These are phyloP conservation scores for Zymoseptoria tritici DNA, from an alignment of 2,329 filamentous ascomycete genomes.

Conservation along the genomic window DNA sequence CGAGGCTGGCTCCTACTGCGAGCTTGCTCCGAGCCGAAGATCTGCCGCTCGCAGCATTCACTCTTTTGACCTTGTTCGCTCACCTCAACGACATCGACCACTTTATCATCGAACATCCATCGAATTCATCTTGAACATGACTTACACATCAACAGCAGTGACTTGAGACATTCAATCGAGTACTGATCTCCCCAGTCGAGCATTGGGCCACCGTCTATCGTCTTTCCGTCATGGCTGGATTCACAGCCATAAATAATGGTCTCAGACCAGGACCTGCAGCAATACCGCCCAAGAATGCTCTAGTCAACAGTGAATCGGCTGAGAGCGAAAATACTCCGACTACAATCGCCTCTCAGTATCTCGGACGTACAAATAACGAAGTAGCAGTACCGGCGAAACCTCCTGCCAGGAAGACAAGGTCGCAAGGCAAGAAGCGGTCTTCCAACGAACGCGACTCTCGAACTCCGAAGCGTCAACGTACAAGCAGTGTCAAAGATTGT, in stretches of 20 bases:
- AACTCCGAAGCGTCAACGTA: slow-evolving; percentile 11
- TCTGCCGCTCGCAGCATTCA: not conserved
- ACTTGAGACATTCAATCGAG: not conserved
- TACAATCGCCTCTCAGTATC: slow-evolving; percentile 10
- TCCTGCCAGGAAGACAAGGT: slow-evolving; percentile 2
- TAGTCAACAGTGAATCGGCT: not conserved
- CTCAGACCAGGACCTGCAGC: not conserved
- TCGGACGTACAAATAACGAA: slow-evolving; percentile 6
- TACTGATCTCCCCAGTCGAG: not conserved
- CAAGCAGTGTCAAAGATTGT: slow-evolving; percentile 7
- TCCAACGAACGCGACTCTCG: not conserved
- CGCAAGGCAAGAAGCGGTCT: slow-evolving; percentile 15
- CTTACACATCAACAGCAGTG: not conserved
- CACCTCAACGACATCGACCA: not conserved
- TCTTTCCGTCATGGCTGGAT: slow-evolving; percentile 6
- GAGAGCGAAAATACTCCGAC: not conserved
- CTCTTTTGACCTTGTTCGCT: not conserved
- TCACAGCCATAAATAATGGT: slow-evolving; percentile 18
- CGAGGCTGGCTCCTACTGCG: no score
- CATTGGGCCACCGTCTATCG: not conserved
- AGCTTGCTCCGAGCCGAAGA: not conserved
- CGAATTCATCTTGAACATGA: not conserved
- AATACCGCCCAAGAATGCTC: not conserved
- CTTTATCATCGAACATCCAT: not conserved
- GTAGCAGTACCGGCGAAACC: not conserved